Conservation (phyloP, 2,329 filamentous ascomycete genomes). For the Colletotrichum brevisporum region DNA sequence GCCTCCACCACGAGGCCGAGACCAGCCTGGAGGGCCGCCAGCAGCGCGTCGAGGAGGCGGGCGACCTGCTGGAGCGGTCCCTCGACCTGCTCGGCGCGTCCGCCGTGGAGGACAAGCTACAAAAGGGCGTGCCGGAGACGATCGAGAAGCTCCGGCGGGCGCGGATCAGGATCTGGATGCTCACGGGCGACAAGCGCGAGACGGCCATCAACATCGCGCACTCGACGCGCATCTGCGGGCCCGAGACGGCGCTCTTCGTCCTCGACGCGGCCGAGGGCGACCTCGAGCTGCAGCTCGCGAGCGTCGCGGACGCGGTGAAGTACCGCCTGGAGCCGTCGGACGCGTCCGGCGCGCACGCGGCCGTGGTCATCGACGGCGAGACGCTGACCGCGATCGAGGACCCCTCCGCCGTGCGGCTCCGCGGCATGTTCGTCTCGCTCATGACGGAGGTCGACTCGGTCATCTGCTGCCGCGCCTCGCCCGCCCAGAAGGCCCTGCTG, state of each 20-base stretch:
- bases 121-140: constrained; percentile 87
- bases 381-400: constrained; percentile 81
- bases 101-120: constrained; percentile 91
- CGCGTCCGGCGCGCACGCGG: constrained; percentile 68
- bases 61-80: constrained; percentile 82
- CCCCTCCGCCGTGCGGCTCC: constrained; percentile 56
- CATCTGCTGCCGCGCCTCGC: constrained; percentile 92
- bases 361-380: constrained; percentile 88
- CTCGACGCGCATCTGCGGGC: constrained; percentile 76
- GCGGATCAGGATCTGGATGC: constrained; percentile 93
- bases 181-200: constrained; percentile 91
- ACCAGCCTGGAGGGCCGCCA: constrained; percentile 85
- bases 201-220: constrained; percentile 91
- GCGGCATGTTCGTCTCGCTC: constrained; percentile 80
- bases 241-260: constrained; percentile 84
- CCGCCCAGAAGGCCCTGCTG: constrained; percentile 88
- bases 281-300: constrained; percentile 75
- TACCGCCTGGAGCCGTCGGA: constrained; percentile 59
- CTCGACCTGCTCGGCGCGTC: constrained; percentile 86
- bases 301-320: constrained; percentile 75
- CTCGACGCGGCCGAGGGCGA: constrained; percentile 76
- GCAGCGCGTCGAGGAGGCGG: constrained; percentile 81
- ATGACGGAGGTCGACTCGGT: constrained; percentile 87
- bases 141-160: constrained; percentile 87
- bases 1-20: constrained; percentile 80